Percentiles rank a stretch among this genome's conserved stretches.
Evolutionary conservation across 2,329 filamentous ascomycete species (phyloP).

Genomic region (Trichoderma sp.): DNA sequence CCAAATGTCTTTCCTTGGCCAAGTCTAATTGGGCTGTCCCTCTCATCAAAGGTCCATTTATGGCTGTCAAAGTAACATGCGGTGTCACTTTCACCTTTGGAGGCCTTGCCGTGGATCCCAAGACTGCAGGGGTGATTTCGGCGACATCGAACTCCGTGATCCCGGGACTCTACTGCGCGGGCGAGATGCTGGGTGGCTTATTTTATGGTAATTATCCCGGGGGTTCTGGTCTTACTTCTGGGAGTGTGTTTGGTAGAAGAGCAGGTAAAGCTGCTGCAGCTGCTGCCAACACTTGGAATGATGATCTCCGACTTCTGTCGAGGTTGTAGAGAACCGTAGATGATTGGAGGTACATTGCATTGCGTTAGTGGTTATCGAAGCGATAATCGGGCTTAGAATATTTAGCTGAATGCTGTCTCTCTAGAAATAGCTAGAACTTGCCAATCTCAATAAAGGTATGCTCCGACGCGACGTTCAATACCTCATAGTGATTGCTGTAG

Average conservation of each 20-base stretch:
- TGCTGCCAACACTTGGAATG: not conserved
- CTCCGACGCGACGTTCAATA: not conserved
- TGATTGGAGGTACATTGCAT: not conserved
- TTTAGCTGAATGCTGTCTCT: not conserved
- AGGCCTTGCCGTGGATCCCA: constrained; percentile 54
- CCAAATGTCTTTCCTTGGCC: constrained; percentile 41
- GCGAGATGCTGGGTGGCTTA: constrained; percentile 65
- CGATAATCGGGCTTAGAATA: not conserved
- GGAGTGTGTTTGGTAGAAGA: constrained; percentile 49
- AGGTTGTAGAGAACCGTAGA: not conserved
- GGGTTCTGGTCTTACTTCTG: constrained; percentile 59
- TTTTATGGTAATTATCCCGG: constrained; percentile 64
- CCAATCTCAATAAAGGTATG: not conserved
- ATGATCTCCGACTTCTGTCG: not conserved
- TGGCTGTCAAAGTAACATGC: constrained; percentile 55
- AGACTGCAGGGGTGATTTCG: constrained; percentile 52
- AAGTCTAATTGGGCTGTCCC: constrained; percentile 68
- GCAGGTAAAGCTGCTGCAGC: constrained; percentile 38
- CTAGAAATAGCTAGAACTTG: not conserved
- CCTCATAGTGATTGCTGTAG: too few species aligned
- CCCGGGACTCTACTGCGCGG: constrained; percentile 56
- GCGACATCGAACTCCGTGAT: constrained; percentile 44
- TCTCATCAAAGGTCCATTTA: constrained; percentile 54
- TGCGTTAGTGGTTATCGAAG: not conserved
- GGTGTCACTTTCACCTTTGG: constrained; percentile 70